Conservation (phyloP, 164 flowering plant genomes). For the Taxillus chinensis region DNA sequence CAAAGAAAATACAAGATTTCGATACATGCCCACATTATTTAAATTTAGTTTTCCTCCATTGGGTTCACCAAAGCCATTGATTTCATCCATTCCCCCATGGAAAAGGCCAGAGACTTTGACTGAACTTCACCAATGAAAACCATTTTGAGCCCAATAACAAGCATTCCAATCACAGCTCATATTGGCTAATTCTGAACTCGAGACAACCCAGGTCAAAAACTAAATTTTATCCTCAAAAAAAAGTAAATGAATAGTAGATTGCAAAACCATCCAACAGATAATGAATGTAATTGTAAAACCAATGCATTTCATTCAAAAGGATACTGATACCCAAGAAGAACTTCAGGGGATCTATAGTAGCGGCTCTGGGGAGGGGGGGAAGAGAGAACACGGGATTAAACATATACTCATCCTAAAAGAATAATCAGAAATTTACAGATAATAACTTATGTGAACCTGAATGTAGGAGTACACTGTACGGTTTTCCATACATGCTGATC, state of each 20-base stretch:
- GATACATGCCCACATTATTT: no score
- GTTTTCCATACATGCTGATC: constrained; percentile 97
- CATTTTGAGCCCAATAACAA: no score
- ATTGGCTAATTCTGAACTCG: background rate
- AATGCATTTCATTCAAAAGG: constrained; percentile 27
- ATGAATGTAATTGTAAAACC: background rate
- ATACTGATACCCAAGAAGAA: constrained; percentile 99
- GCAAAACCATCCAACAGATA: background rate
- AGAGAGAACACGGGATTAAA: background rate
- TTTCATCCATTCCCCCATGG: no score
- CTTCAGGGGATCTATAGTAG: constrained; percentile 97
- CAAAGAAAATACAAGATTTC: no score
- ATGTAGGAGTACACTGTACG: constrained; percentile 97
- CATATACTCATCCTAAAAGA: no score
- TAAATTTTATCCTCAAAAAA: background rate
- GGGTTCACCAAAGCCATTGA: no score
- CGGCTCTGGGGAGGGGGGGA: constrained; percentile 71
- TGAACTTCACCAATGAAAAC: no score
- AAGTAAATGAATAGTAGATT: background rate
- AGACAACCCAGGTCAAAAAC: background rate
- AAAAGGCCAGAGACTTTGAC: no score
- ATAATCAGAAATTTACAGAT: background rate
- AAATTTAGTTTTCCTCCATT: no score
- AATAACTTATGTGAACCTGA: constrained; percentile 45
- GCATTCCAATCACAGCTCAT: no score